Conservation (phyloP, 202 grass and related monocot species). For the Musa balbisiana region DNA sequence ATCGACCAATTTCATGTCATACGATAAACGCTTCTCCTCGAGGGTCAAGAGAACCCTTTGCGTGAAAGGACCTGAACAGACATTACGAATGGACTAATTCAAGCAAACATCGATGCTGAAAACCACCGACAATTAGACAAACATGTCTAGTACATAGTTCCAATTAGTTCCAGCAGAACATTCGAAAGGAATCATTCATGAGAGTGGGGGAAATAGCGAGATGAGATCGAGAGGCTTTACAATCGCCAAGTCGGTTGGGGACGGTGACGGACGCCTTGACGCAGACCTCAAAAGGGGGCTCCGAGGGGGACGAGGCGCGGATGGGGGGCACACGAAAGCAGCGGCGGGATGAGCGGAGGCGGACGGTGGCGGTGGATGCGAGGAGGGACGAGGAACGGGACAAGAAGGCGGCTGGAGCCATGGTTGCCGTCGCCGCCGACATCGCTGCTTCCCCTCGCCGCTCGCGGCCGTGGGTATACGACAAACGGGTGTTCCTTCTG, state of each 20-base stretch:
- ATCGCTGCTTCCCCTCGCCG: background rate
- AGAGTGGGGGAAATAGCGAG: background rate
- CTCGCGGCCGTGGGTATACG: background rate
- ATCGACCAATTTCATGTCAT: slow-evolving; percentile 65
- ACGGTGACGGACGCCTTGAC: slow-evolving; percentile 59
- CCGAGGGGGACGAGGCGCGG: slow-evolving; percentile 25
- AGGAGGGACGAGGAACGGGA: slow-evolving; percentile 36
- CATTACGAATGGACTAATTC: background rate
- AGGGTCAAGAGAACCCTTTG: slow-evolving; percentile 80
- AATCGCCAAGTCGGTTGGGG: slow-evolving; percentile 64
- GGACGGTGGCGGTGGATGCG: background rate
- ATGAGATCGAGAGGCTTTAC: slow-evolving; percentile 34
- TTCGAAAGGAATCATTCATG: background rate
- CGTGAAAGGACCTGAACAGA: slow-evolving; percentile 65
- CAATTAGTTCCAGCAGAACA: background rate
- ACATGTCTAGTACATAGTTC: background rate
- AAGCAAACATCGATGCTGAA: slow-evolving; percentile 9
- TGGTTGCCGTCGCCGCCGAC: slow-evolving; percentile 4
- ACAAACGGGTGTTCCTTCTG: background rate
- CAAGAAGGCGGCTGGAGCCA: slow-evolving; percentile 17
- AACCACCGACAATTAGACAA: background rate
- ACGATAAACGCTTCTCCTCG: slow-evolving; percentile 74
- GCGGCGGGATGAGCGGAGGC: slow-evolving; percentile 5
- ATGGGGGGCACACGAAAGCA: slow-evolving; percentile 16
- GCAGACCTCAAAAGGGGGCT: slow-evolving; percentile 56